phyloP scores from a whole-genome alignment of 1,139 yeast genomes.

The Saccharomyces hybrid region DNA sequence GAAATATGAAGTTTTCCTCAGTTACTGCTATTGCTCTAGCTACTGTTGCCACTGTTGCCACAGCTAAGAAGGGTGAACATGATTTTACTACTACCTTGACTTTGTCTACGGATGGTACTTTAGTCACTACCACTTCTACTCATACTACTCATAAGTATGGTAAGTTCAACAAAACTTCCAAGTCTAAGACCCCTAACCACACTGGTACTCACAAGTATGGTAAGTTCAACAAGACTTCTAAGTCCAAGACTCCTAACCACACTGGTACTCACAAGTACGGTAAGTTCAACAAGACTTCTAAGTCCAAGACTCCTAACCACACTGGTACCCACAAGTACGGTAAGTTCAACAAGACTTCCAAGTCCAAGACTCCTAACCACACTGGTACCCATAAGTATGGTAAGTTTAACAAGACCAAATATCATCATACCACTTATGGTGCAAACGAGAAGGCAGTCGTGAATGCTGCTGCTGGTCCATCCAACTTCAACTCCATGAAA shows the following conservation, averaged over 20 bases:
- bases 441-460: slow-evolving; percentile 15
- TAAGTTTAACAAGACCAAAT: slow-evolving; percentile 40
- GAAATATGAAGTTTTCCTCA: slow-evolving; percentile 34
- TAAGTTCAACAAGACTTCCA: slow-evolving; percentile 42
- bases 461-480: slow-evolving; percentile 26
- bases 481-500: slow-evolving; percentile 23
- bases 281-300: slow-evolving; percentile 33
- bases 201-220: slow-evolving; percentile 43
- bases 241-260: slow-evolving; percentile 32
- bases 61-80: slow-evolving; percentile 19
- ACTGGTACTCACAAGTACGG: slow-evolving; percentile 38
- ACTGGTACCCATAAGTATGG: slow-evolving; percentile 34
- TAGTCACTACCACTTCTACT: slow-evolving; percentile 29
- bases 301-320: slow-evolving; percentile 31
- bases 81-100: slow-evolving; percentile 19
- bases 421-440: slow-evolving; percentile 17
- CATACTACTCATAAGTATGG: slow-evolving; percentile 43
- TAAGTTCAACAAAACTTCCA: slow-evolving; percentile 42
- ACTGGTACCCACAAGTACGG: slow-evolving; percentile 39
- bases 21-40: slow-evolving; percentile 32
- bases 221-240: slow-evolving; percentile 44
- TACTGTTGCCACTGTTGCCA: slow-evolving; percentile 26
- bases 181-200: slow-evolving; percentile 31
- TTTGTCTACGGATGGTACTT: slow-evolving; percentile 12
- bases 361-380: slow-evolving; percentile 23